Base-by-base conservation (phyloP, 768 basidiomycete species). In the Hebeloma cylindrosporum region DNA sequence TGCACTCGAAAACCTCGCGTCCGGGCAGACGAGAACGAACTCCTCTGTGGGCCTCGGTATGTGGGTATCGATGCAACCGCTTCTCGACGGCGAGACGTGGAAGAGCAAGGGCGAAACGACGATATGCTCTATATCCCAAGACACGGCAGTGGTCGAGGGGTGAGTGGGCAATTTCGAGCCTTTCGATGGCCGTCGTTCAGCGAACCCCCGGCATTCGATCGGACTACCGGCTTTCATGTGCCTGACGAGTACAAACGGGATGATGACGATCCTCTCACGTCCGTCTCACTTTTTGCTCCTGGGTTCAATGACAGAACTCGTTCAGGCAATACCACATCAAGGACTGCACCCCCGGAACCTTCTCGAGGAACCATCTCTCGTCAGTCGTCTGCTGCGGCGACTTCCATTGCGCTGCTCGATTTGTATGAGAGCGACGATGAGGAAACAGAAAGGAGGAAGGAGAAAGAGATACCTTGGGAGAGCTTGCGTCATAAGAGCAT, bases 401-500 rank as follows among this genome's bases (percentile, higher is more conserved):
- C 62, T 2, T 56, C 57, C 20, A 31, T 54, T 16, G 57, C 58
- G 3, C 40, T 65, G 46, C 41, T 60, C 16, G 50, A 64, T 39
- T 22, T 66, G 51, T 55, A 61, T 34, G 48, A 45, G n/a, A 48
- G 43, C 11, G 51, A 48, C 18, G 39, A 41, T 11, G 47, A 48
- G 10, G 49, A 56, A 18, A 43, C 54, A 32, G 13, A 39, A 21
- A 5, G 41, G 39, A 38, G 39, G 49, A 57, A 48, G 25, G 40
- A 38, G 16, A 17, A 44, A 7, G 47, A 53, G 18, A 44, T 62
- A 5, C 73, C 73, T 0, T 75, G 73, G 63, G 77, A 75, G 44
- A 63, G 68, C 22, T 59, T 76, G 14, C 67, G 74, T 5, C 74
- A 76, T 51, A 74, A 70, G 54, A 75, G 74, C 51, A 78, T 79